Base-by-base conservation (phyloP, 352 stramenopile genomes). In the Pythium volutum region DNA sequence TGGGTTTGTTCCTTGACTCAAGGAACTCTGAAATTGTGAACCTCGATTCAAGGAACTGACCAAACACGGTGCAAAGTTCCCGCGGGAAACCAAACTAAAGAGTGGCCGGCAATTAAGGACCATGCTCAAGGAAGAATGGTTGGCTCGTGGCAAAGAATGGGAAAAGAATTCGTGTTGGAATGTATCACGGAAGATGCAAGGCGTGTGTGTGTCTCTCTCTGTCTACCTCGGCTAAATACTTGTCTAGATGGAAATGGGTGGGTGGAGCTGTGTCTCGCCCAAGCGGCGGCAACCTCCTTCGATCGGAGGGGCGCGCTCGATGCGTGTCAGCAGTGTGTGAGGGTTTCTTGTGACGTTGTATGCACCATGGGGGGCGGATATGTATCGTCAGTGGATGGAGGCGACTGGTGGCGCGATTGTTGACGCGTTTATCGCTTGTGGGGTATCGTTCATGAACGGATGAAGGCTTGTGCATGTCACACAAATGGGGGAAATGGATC, bases 401-500 rank as follows among this genome's bases (percentile, higher is more conserved):
- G 14, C 15, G 36, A 43, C 36, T n/a, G 36, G 7, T 43, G 48
- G 27, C 31, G 31, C 31, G 31, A 36, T 4, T 20, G 27, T n/a
- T 4, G 48, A 6, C 27, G 18, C 31, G 14, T 8, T 36, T 36
- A 11, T 12, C 36, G 36, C 18, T 4, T 0, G 20, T 11, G 18
- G 52, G 59, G 31, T 33, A 26, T 52, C 36, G 36, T 43, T 43
- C 36, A 9, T 43, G 36, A 12, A 43, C 36, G 36, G 36, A 22
- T 43, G 14, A 15, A 43, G 14, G 36, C 18, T 43, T 59, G 36
- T 81, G 70, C 62, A 64, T 70, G 16, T 22, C 47, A 26, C 47
- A 54, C 33, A 54, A 27, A 41, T 16, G 63, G 62, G 69, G 69
- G 64, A 43, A 18, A 45, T 68, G 59, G 70, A 66, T 43, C 60